These are phyloP conservation scores for Blastobotrys muscicola DNA, from an alignment of 805 yeast species.

Conservation along the genomic window DNA sequence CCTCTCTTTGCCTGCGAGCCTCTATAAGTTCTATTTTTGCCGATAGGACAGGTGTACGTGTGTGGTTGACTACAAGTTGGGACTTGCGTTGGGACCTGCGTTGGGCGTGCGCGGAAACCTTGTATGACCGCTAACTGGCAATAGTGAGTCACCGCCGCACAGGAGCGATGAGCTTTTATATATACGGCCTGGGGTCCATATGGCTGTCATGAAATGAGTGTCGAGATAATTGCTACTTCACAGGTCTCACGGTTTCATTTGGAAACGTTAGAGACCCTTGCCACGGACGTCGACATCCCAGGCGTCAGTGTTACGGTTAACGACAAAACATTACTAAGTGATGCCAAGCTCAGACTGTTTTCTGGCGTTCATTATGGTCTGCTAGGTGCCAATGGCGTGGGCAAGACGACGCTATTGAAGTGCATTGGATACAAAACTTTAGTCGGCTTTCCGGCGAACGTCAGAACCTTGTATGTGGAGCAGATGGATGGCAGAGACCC, in stretches of 20 bases:
- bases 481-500: conserved; percentile 31
- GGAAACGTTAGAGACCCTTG: conserved; percentile 1
- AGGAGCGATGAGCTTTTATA: too few species aligned
- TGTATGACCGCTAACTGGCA: too few species aligned
- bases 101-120: too few species aligned
- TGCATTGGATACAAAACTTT: conserved; percentile 92
- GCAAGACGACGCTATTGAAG: conserved; percentile 95
- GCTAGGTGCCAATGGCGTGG: conserved; percentile 98
- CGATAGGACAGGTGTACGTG: too few species aligned
- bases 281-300: conserved; percentile 1
- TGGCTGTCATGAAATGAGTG: not conserved
- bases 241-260: conserved; percentile 3
- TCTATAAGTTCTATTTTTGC: too few species aligned
- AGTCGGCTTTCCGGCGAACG: conserved; percentile 90
- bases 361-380: conserved; percentile 97
- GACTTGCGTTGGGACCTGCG: too few species aligned
- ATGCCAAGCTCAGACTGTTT: conserved; percentile 74
- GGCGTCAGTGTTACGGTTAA: conserved; percentile 34
- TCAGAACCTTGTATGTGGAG: conserved; percentile 93
- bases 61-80: too few species aligned
- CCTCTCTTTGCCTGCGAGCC: conserved; percentile 11
- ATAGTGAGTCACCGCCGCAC: too few species aligned
- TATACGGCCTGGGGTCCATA: too few species aligned
- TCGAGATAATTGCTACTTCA: not conserved
- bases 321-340: conserved; percentile 90